A percentile compares a stretch with the other conserved stretches of the same genome.
These are phyloP conservation scores for Kluyveromyces siamensis DNA, from an alignment of 805 yeast species.

Conservation along the genomic window DNA sequence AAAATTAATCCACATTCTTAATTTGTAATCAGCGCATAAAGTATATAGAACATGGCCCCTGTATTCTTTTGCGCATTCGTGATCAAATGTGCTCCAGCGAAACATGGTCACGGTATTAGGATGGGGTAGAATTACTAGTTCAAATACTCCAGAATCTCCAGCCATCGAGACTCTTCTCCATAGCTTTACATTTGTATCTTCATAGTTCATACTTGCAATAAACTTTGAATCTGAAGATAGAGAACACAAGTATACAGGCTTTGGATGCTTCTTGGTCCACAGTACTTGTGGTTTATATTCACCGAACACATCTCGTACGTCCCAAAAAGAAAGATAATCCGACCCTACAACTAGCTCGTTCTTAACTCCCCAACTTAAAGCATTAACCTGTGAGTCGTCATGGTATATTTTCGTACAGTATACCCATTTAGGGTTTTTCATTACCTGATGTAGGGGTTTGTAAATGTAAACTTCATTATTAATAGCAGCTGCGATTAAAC, in stretches of 20 bases:
- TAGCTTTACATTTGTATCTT: conserved; percentile 61
- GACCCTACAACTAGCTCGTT: conserved; percentile 60
- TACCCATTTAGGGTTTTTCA: conserved; percentile 40
- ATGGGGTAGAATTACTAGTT: conserved; percentile 60
- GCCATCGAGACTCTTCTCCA: conserved; percentile 74
- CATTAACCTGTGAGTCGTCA: conserved; percentile 30
- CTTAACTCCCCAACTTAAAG: conserved; percentile 45
- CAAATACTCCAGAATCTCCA: conserved; percentile 53
- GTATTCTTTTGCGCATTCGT: conserved; percentile 22
- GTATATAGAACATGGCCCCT: conserved; percentile 55
- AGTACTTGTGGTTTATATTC: conserved; percentile 23
- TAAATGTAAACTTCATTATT: conserved; percentile 38
- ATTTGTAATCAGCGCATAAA: conserved; percentile 43
- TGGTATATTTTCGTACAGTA: conserved; percentile 25
- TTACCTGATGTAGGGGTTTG: conserved; percentile 45
- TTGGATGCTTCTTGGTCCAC: conserved; percentile 44
- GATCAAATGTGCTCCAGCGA: conserved; percentile 45
- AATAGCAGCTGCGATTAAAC: conserved; percentile 49
- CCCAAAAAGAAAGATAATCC: conserved; percentile 44
- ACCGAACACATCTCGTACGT: conserved; percentile 38
- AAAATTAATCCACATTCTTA: conserved; percentile 64
- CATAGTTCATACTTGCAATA: conserved; percentile 53
- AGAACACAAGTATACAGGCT: conserved; percentile 46
- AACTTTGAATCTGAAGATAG: conserved; percentile 62
- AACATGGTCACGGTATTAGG: conserved; percentile 46